Evolutionary conservation across 306 rosid species (phyloP), one percentile per base, ranked within the genome.

Genomic region (Cajanus cajan): DNA sequence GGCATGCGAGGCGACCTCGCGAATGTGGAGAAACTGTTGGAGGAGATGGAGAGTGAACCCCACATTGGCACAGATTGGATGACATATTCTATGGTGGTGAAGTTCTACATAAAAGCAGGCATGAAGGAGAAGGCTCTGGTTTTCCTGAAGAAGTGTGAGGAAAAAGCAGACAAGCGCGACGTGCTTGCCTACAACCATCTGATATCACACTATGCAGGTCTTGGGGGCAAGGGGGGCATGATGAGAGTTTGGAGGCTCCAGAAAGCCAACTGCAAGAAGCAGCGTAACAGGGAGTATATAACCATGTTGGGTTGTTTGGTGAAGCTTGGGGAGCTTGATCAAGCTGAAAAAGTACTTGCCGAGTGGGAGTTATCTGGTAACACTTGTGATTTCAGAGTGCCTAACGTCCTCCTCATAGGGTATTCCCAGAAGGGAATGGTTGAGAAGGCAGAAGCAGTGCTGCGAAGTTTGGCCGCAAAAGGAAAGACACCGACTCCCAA

Each of bases 401-500:
- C 91, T 1, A 89, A 91, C 28, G 5, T 58, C 34, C 85, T 90
- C 45, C 81, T 90, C 39, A 77, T 85, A 2, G 88, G 86, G 40
- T 87, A 89, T 79, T 78, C 74, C 2, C 78, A 50, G 16, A 87
- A 47, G 48, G 92, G 93, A 31, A 62, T 79, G 75, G 70, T 85
- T 14, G 91, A 84, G 75, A 86, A 78, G 45, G 91, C 91, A 10
- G 90, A 89, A 80, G 59, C 71, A 43, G 51, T 79, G 75, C 85
- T 91, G 41, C 74, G 0, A 33, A 80, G 72, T 66, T 74, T 87
- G 50, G 74, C 85, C 1, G 44, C 65, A 52, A 80, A 80, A 81
- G 90, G 93, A 71, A 92, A 77, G 85, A 86, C 78, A 61, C 97
- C 95, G 14, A 83, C 74, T 21, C 97, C 95, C 2, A 88, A 90